These are phyloP conservation scores for Hymenoscyphus occultus DNA, from an alignment of 2,329 filamentous ascomycete species.

Conservation along the genomic window DNA sequence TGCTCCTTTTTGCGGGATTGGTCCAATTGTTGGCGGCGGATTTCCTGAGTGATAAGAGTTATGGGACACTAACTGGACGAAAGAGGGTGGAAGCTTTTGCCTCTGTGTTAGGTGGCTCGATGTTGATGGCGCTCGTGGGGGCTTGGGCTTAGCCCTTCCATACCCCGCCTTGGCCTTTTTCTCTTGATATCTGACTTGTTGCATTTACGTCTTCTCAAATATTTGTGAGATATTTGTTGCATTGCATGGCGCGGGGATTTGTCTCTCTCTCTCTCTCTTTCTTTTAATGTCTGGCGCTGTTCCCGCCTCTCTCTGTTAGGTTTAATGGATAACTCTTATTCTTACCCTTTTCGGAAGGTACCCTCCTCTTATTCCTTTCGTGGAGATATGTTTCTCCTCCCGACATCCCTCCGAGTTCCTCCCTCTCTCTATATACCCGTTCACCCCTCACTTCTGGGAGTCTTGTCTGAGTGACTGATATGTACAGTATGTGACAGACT, in stretches of 20 bases:
- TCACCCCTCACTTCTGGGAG: too few relatives aligned
- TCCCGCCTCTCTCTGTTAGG: neutral
- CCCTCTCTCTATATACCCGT: too few relatives aligned
- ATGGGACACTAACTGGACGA: slow-evolving; percentile 54
- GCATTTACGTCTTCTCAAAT: neutral
- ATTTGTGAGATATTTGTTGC: neutral
- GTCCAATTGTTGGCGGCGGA: slow-evolving; percentile 85
- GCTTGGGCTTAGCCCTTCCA: slow-evolving; percentile 51
- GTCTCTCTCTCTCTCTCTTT: neutral
- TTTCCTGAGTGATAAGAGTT: slow-evolving; percentile 71
- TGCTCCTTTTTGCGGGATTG: slow-evolving; percentile 77
- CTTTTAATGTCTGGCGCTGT: neutral
- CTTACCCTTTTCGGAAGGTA: neutral
- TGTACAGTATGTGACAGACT: too few relatives aligned
- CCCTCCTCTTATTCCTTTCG: too few relatives aligned
- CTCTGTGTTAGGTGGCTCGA: slow-evolving; percentile 57
- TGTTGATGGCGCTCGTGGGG: slow-evolving; percentile 65
- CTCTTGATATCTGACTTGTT: neutral
- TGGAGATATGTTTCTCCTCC: too few relatives aligned
- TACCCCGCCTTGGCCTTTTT: neutral
- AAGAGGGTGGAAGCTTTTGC: slow-evolving; percentile 59
- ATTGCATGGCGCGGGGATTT: slow-evolving; percentile 3
- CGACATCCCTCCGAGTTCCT: too few relatives aligned
- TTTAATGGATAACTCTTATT: neutral
- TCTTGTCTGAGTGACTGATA: too few relatives aligned